Conservation (phyloP, 1,139 yeast genomes). For the Lodderomyces metapsilosis region DNA sequence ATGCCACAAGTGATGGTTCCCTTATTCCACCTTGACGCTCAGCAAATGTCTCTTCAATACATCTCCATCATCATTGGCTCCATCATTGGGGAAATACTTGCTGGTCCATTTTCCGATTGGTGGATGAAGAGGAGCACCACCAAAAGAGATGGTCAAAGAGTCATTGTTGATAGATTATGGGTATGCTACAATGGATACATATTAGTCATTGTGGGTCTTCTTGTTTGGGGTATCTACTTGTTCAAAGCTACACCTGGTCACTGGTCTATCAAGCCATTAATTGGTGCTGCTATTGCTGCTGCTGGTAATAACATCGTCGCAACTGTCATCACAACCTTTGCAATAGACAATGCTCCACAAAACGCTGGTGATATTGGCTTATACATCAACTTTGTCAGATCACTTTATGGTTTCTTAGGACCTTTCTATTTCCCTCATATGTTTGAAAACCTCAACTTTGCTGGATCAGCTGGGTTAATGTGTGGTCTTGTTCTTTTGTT, state of each 20-base stretch:
- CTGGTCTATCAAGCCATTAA: constrained; percentile 24
- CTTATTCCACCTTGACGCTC: constrained; percentile 21
- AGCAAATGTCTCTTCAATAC: constrained; percentile 23
- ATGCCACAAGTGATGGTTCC: constrained; percentile 23
- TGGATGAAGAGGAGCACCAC: constrained; percentile 20
- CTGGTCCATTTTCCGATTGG: constrained; percentile 25
- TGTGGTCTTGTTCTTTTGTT: constrained; percentile 14
- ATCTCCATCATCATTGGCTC: constrained; percentile 24
- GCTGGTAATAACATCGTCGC: constrained; percentile 25
- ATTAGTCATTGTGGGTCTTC: constrained; percentile 21
- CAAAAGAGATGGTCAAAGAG: constrained; percentile 16
- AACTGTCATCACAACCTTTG: constrained; percentile 21
- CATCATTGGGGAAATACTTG: constrained; percentile 22
- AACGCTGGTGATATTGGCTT: constrained; percentile 19
- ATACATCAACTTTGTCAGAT: constrained; percentile 17
- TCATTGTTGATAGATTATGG: constrained; percentile 22
- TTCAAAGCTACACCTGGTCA: constrained; percentile 19
- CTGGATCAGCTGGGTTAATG: constrained; percentile 17
- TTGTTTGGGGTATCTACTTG: constrained; percentile 23
- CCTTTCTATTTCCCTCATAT: constrained; percentile 26
- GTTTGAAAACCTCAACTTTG: constrained; percentile 18
- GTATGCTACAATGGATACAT: constrained; percentile 22
- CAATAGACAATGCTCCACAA: constrained; percentile 17
- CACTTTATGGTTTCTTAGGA: constrained; percentile 21
- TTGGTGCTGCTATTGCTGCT: constrained; percentile 26